Percentiles rank a stretch among this genome's conserved stretches.
Evolutionary conservation across 1,284 basidiomycete genomes (phyloP).

Genomic region (Fomes fomentarius): DNA sequence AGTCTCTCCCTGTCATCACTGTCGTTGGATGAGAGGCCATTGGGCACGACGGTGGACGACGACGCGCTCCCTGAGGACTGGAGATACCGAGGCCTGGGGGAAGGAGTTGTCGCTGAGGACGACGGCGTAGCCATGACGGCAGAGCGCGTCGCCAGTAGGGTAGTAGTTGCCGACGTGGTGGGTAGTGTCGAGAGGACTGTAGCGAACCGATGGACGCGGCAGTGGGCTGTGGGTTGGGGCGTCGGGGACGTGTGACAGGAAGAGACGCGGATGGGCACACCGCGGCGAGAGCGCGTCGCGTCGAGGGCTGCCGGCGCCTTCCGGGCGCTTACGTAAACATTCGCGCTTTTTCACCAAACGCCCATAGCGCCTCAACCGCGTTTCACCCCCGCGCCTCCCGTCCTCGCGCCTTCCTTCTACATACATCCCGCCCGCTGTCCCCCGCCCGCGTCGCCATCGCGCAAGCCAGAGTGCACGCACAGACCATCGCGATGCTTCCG

Average conservation of each 20-base stretch:
- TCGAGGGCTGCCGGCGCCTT: conserved; percentile 26
- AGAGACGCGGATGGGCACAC: conserved; percentile 27
- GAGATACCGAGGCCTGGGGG: conserved; percentile 66
- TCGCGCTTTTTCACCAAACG: conserved; percentile 23
- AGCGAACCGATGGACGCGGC: conserved; percentile 20
- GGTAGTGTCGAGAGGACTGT: conserved; percentile 5
- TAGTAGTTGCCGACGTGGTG: not conserved
- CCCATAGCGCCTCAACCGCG: conserved; percentile 19
- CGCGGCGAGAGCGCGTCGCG: conserved; percentile 29
- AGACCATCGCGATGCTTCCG: conserved; percentile 8
- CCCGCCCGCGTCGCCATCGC: not conserved
- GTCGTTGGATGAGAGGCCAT: conserved; percentile 46
- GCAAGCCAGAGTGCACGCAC: conserved; percentile 3
- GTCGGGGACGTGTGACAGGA: conserved; percentile 28
- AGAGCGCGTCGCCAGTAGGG: conserved; percentile 13
- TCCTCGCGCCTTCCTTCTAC: not conserved
- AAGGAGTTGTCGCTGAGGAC: conserved; percentile 77
- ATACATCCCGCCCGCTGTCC: not conserved
- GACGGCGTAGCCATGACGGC: conserved; percentile 69
- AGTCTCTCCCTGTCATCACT: conserved; percentile 63
- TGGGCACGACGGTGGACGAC: conserved; percentile 31
- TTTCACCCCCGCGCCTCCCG: not conserved
- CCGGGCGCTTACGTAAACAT: conserved; percentile 22
- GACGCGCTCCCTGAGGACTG: conserved; percentile 46
- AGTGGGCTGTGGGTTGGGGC: conserved; percentile 19